Evolutionary conservation across 164 flowering plant species (phyloP), one percentile per base, ranked within the genome.

Genomic region (Berberis thunbergii): DNA sequence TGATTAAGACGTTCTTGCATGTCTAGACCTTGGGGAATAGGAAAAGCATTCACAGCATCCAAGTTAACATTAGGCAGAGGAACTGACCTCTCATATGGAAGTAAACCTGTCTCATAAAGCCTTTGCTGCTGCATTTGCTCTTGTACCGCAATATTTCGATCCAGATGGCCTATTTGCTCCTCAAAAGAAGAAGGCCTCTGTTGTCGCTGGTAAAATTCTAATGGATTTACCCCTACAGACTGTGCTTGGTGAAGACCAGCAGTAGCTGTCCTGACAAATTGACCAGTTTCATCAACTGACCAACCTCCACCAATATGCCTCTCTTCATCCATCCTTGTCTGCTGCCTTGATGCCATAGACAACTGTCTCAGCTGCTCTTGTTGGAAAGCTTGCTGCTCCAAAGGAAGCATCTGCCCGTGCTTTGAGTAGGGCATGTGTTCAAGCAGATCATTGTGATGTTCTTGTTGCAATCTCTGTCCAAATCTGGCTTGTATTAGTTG

Each of bases 341-440:
- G 79, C 75, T 82, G 90, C 71, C 89, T 79, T 60, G 80, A 69
- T 46, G 81, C 88, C 79, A 77, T 64, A 12, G 91, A 71, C 43
- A 82, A 66, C 66, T 86, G 89, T 71, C 81, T 78, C 53, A 84
- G 56, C 72, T 82, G 88, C 66, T 91, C 96, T 67, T 80, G 91
- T 59, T 79, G 96, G 67, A 76, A 78, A 60, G 70, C 81, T 77
- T 54, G 84, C 84, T 82, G 89, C 40, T 86, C 91, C 68, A 76
- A 63, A 39, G 89, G 63, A 38, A 60, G 86, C 69, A 83, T 64
- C 50, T 83, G 83, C 40, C 81, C 85, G 58, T 79, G 90, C 65
- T 80, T 80, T 45, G 82, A 71, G 10, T 67, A 84, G 10, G 83
- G 69, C 45, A 84, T 60, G 26, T 82, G 65, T 66, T 85, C 93